Evolutionary conservation across 2,329 filamentous ascomycete genomes (phyloP).

Genomic region (Pyricularia grisea): DNA sequence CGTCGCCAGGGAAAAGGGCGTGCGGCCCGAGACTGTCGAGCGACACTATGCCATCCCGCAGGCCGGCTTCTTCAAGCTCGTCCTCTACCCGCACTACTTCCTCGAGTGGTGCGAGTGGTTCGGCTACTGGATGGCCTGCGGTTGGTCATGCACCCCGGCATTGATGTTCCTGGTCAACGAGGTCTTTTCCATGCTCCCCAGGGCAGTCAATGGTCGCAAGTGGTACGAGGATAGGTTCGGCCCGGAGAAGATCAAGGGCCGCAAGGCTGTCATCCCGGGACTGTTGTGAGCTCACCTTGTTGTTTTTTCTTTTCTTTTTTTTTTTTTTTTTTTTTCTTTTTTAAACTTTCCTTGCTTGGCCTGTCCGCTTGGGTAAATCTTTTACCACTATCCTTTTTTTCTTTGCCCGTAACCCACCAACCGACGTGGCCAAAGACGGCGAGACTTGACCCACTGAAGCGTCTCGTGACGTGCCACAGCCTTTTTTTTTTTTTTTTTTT

Average conservation of each 20-base stretch:
- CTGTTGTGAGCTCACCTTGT: slow-evolving; percentile 22
- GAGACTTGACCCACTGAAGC: neutral
- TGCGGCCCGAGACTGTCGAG: slow-evolving; percentile 34
- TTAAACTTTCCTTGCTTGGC: neutral
- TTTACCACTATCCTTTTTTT: neutral
- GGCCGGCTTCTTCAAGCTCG: slow-evolving; percentile 70
- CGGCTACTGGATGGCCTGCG: slow-evolving; percentile 74
- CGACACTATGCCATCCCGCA: slow-evolving; percentile 85
- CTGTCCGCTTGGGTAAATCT: neutral
- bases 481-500: neutral
- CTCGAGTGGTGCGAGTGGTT: slow-evolving; percentile 95
- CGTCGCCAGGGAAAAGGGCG: slow-evolving; percentile 25
- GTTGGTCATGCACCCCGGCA: slow-evolving; percentile 61
- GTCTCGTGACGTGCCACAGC: neutral
- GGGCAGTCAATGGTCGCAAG: slow-evolving; percentile 67
- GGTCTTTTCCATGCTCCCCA: slow-evolving; percentile 78
- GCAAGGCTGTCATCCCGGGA: slow-evolving; percentile 61
- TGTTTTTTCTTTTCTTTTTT: no score
- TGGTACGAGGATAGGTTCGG: slow-evolving; percentile 93
- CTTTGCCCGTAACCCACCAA: neutral
- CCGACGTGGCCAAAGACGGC: neutral
- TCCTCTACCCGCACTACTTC: slow-evolving; percentile 91
- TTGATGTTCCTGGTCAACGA: slow-evolving; percentile 80
- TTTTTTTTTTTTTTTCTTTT: no score
- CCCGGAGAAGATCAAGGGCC: slow-evolving; percentile 62